These are phyloP conservation scores for Syzygium malaccense DNA, from an alignment of 441 rosid genomes.

Conservation along the genomic window DNA sequence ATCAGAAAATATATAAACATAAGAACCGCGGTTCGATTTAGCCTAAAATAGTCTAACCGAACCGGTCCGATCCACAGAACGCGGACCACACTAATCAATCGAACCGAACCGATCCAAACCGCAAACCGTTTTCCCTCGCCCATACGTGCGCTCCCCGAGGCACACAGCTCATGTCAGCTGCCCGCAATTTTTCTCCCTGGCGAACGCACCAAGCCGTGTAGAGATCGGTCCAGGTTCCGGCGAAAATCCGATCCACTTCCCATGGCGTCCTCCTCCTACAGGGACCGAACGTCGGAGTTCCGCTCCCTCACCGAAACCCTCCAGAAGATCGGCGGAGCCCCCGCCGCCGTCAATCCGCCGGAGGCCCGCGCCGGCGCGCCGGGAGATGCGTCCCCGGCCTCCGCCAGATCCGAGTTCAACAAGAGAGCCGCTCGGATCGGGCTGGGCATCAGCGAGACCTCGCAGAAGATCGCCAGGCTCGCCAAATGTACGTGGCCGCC, in stretches of 20 bases:
- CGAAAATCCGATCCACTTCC: background rate
- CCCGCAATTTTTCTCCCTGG: background rate
- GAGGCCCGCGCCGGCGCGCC: constrained; percentile 17
- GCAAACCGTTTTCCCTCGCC: background rate
- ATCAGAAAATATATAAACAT: background rate
- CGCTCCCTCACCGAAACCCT: constrained; percentile 58
- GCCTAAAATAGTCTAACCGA: background rate
- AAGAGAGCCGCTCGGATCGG: constrained; percentile 68
- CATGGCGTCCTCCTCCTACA: constrained; percentile 40
- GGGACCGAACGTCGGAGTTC: constrained; percentile 90
- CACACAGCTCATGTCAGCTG: background rate
- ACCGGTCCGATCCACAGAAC: background rate
- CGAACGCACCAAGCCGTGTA: background rate
- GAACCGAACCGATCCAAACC: background rate
- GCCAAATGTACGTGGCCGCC: constrained; percentile 38
- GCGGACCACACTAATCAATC: background rate
- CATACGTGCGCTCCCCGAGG: background rate
- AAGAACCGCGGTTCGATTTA: background rate
- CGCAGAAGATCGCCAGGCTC: constrained; percentile 63
- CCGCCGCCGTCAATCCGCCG: constrained; percentile 13
- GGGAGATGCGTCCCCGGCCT: constrained; percentile 15
- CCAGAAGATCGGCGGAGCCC: constrained; percentile 52
- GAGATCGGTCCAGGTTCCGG: background rate
- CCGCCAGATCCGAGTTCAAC: constrained; percentile 78
- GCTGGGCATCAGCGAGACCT: constrained; percentile 62